These are phyloP conservation scores for Echeveria elegans DNA, from an alignment of 164 flowering plant genomes.

Conservation along the genomic window DNA sequence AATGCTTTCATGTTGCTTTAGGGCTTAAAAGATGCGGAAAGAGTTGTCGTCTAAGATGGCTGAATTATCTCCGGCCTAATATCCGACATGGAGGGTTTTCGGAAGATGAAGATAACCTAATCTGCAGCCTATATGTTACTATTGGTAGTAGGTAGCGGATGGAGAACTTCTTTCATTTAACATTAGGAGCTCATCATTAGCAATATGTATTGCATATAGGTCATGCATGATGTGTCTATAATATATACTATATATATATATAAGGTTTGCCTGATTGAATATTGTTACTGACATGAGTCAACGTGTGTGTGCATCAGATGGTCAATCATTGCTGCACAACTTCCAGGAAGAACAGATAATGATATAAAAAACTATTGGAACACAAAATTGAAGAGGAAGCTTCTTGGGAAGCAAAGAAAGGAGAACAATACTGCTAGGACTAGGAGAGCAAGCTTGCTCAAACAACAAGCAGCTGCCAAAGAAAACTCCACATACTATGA, in stretches of 20 bases:
- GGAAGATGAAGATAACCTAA: constrained; percentile 69
- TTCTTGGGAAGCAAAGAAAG: constrained; percentile 12
- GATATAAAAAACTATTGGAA: constrained; percentile 49
- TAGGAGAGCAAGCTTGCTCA: neutral
- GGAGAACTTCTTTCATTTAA: neutral
- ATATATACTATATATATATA: too few relatives aligned
- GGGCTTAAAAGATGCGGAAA: constrained; percentile 69
- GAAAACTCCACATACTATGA: neutral
- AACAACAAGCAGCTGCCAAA: neutral
- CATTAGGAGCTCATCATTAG: too few relatives aligned
- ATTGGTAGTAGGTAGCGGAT: constrained; percentile 58
- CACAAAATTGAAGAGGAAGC: constrained; percentile 42
- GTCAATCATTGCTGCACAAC: constrained; percentile 41
- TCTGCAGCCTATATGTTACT: constrained; percentile 50
- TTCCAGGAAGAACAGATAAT: constrained; percentile 45
- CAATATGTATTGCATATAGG: too few relatives aligned
- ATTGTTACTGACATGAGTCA: neutral
- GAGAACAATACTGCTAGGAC: neutral
- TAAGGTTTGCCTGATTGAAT: too few relatives aligned
- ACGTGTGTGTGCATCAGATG: constrained; percentile 21
- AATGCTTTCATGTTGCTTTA: constrained; percentile 2
- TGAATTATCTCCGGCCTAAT: constrained; percentile 77
- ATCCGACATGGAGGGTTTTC: constrained; percentile 75
- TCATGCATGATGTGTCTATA: neutral
- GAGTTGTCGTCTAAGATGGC: constrained; percentile 79